Conservation (phyloP, 768 basidiomycete genomes). For the Rhizopogon vesiculosus region DNA sequence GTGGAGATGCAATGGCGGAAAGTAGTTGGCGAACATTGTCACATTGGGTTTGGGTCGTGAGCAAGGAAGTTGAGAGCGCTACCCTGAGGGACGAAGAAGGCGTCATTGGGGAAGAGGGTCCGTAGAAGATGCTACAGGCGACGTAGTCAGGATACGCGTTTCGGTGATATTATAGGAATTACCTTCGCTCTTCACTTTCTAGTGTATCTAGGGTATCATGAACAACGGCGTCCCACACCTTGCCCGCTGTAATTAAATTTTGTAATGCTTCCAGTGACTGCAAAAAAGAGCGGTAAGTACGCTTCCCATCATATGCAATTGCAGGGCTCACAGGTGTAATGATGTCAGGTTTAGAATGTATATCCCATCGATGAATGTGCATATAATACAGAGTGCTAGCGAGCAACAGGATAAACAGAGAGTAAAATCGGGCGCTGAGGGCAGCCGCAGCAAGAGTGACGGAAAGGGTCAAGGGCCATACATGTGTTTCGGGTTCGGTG, state of each 20-base stretch:
- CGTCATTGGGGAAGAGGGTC: slow-evolving; percentile 34
- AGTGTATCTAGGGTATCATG: slow-evolving; percentile 62
- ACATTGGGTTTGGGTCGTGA: slow-evolving; percentile 74
- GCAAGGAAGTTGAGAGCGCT: slow-evolving; percentile 67
- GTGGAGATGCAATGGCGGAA: slow-evolving; percentile 67
- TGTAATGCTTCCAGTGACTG: slow-evolving; percentile 66
- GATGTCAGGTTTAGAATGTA: slow-evolving; percentile 36
- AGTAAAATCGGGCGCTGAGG: slow-evolving; percentile 39
- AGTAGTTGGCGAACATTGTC: slow-evolving; percentile 80
- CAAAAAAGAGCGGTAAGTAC: not conserved
- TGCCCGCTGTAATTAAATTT: slow-evolving; percentile 62
- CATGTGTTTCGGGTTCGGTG: slow-evolving; percentile 30
- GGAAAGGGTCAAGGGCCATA: slow-evolving; percentile 36
- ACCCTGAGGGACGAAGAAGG: slow-evolving; percentile 45
- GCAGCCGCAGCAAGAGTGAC: slow-evolving; percentile 35
- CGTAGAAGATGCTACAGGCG: slow-evolving; percentile 29
- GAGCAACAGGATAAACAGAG: slow-evolving; percentile 34
- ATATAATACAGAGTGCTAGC: slow-evolving; percentile 35
- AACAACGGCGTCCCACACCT: slow-evolving; percentile 70
- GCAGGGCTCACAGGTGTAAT: slow-evolving; percentile 47
- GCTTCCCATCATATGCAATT: not conserved
- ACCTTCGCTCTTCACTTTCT: slow-evolving; percentile 72
- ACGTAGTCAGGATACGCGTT: not conserved
- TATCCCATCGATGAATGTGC: slow-evolving; percentile 29
- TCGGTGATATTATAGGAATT: not conserved